phyloP scores from a whole-genome alignment of 108 stramenopile genomes.

The Skeletonema menzelii region DNA sequence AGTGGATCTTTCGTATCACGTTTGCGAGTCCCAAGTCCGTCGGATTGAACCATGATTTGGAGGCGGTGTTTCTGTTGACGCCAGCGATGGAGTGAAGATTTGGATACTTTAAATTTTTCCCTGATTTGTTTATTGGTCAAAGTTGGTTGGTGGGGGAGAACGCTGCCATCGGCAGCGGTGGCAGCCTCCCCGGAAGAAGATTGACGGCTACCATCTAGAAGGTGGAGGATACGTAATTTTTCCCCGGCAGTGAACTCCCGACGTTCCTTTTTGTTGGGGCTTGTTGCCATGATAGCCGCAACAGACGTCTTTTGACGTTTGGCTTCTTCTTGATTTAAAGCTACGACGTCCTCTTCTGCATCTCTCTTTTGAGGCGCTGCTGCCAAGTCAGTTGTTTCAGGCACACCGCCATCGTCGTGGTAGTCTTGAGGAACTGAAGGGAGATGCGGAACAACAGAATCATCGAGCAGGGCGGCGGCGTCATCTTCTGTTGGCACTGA shows the following conservation, averaged over 20 bases:
- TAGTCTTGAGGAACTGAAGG: not conserved
- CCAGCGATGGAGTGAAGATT: slow-evolving; percentile 39
- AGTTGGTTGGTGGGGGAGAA: not conserved
- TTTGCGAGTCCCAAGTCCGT: slow-evolving; percentile 14
- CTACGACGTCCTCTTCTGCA: not conserved
- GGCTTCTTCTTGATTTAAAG: not conserved
- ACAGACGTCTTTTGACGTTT: not conserved
- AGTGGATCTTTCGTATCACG: slow-evolving; percentile 31
- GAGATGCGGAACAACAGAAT: not conserved
- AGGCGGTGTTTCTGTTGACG: slow-evolving; percentile 13
- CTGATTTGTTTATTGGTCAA: slow-evolving; percentile 17
- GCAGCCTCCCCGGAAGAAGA: not conserved
- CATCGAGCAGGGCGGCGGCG: not conserved
- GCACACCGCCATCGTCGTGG: not conserved
- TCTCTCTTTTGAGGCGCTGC: not conserved
- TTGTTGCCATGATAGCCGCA: not conserved
- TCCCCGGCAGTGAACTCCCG: slow-evolving; percentile 41
- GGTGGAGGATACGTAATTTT: slow-evolving; percentile 31
- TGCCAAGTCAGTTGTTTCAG: not conserved
- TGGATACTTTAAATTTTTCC: slow-evolving; percentile 26
- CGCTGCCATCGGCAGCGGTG: not conserved
- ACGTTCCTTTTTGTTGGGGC: slow-evolving; percentile 9
- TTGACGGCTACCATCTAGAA: slow-evolving; percentile 3
- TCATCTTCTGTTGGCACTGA: not conserved
- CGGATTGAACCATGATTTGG: slow-evolving; percentile 20